phyloP scores from a whole-genome alignment of 2,329 filamentous ascomycete genomes.

The Beauveria bassiana region DNA sequence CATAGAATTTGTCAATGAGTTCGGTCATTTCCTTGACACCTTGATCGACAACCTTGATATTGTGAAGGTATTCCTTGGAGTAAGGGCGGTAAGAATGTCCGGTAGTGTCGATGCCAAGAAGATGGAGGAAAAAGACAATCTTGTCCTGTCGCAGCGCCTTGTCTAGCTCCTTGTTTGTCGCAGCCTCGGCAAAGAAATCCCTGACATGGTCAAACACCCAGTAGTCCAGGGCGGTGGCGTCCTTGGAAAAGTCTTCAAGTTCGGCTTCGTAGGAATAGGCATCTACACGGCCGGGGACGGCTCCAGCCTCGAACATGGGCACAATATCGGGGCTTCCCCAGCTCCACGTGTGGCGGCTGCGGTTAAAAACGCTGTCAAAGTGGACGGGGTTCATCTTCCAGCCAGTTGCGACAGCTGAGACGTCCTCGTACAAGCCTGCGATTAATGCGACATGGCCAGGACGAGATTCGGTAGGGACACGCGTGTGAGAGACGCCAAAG shows the following conservation, averaged over 20 bases:
- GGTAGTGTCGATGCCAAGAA: conserved; percentile 84
- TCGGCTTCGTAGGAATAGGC: conserved; percentile 79
- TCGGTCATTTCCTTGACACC: conserved; percentile 79
- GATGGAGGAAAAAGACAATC: conserved; percentile 88
- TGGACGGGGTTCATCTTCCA: conserved; percentile 99
- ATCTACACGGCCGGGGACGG: conserved; percentile 77
- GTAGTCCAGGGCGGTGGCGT: conserved; percentile 73
- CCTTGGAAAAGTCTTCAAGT: conserved; percentile 79
- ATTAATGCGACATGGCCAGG: conserved; percentile 96
- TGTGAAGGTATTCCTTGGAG: conserved; percentile 89
- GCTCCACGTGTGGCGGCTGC: conserved; percentile 94
- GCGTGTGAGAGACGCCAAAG: conserved; percentile 94
- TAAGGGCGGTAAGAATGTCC: conserved; percentile 85
- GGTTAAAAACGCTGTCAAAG: conserved; percentile 98
- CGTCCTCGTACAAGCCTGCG: conserved; percentile 93
- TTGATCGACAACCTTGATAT: conserved; percentile 88
- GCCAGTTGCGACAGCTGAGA: conserved; percentile 91
- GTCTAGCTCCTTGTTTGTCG: conserved; percentile 67
- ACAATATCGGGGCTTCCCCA: conserved; percentile 98
- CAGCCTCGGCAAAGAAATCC: conserved; percentile 73
- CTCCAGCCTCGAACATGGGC: conserved; percentile 94
- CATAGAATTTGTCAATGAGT: conserved; percentile 79
- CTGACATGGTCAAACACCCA: conserved; percentile 98
- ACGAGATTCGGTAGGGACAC: conserved; percentile 91
- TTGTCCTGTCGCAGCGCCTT: conserved; percentile 71